Conservation (phyloP, 129 eudicot species). For the Daucus carota region DNA sequence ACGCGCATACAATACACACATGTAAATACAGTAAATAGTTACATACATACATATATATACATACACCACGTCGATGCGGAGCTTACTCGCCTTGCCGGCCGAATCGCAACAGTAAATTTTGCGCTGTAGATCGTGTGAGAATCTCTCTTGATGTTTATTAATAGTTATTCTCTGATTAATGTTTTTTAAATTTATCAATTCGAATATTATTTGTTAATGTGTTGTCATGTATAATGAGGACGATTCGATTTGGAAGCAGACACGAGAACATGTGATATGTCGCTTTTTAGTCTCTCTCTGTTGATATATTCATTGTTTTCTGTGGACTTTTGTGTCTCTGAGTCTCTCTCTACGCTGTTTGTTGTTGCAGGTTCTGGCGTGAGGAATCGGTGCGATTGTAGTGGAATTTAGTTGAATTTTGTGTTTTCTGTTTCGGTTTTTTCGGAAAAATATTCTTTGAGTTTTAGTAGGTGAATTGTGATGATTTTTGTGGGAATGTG, state of each 20-base stretch:
- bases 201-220: background rate
- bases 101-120: background rate
- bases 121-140: conserved; percentile 14
- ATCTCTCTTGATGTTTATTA: too few species aligned
- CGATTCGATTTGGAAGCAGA: background rate
- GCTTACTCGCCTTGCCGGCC: background rate
- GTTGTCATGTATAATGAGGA: background rate
- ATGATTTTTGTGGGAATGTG: background rate
- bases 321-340: conserved; percentile 2
- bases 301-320: background rate
- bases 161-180: conserved; percentile 1
- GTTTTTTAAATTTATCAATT: background rate
- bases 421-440: background rate
- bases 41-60: background rate
- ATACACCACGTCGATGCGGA: background rate
- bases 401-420: background rate
- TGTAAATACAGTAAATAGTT: too few species aligned
- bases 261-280: background rate
- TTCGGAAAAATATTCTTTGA: background rate
- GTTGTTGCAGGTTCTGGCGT: background rate
- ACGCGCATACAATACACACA: too few species aligned
- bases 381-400: background rate
- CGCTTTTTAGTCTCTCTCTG: background rate
- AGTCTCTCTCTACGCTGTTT: conserved; percentile 3
- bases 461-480: background rate